These are phyloP conservation scores for Stagonosporopsis cucurbitacearum DNA, from an alignment of 2,329 filamentous ascomycete species.

Conservation along the genomic window DNA sequence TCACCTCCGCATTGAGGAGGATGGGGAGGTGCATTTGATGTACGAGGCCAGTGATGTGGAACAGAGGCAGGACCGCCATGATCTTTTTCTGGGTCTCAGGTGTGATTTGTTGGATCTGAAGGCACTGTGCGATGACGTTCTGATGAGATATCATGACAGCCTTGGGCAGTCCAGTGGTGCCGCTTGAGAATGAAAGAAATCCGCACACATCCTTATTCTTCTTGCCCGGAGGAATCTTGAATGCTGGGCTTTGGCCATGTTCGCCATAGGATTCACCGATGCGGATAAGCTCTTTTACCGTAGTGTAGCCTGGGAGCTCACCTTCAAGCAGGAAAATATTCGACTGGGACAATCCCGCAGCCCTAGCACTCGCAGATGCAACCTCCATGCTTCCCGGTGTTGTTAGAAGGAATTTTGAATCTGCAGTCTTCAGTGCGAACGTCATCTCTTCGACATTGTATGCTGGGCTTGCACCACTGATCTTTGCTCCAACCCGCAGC, in stretches of 20 bases:
- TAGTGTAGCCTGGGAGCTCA: constrained; percentile 57
- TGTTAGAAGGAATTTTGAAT: constrained; percentile 65
- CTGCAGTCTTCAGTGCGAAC: constrained; percentile 65
- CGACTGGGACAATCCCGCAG: constrained; percentile 60
- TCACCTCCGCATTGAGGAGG: constrained; percentile 68
- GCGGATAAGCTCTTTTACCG: constrained; percentile 54
- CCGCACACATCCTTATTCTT: constrained; percentile 64
- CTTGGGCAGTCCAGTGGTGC: constrained; percentile 49
- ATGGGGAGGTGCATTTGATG: constrained; percentile 66
- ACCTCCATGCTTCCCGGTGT: constrained; percentile 62
- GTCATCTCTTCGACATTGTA: constrained; percentile 73
- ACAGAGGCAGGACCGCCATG: constrained; percentile 43
- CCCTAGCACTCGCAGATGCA: constrained; percentile 60
- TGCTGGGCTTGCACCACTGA: constrained; percentile 68
- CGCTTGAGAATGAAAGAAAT: constrained; percentile 51
- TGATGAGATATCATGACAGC: constrained; percentile 47
- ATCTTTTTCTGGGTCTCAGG: constrained; percentile 51
- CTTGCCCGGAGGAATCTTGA: constrained; percentile 59
- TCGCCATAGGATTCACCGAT: constrained; percentile 53
- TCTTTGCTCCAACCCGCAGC: constrained; percentile 61
- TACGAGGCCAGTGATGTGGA: constrained; percentile 48
- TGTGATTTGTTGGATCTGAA: constrained; percentile 58
- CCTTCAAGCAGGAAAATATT: constrained; percentile 66
- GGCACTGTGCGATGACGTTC: constrained; percentile 61
- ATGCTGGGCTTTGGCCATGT: constrained; percentile 55